Evolutionary conservation across 2,329 filamentous ascomycete genomes (phyloP), one percentile per base, ranked within the genome.

Genomic region (Phialophora expanda): DNA sequence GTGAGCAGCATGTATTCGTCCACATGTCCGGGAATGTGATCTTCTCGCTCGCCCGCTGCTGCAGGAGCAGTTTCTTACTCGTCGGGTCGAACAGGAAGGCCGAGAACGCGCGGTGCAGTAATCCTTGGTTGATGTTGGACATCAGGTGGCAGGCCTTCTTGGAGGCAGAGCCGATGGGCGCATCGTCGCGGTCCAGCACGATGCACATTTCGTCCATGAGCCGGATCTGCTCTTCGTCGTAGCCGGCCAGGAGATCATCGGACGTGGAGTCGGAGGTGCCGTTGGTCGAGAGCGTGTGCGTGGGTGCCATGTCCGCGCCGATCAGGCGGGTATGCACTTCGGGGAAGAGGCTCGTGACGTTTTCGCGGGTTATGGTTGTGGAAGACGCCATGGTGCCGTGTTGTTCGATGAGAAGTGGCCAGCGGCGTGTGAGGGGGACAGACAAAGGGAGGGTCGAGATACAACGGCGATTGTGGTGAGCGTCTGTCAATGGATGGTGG

Each of bases 151-250:
- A 99, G 63, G 92, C 87, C 84, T 99, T 99, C 87, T 99, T 98
- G 88, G 91, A 97, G 59, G 92, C 94, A 72, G 92, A 97, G 69
- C 95, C 95, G 78, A 99, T 97, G 32, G 94, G 93, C 74, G 87
- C 83, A 78, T 98, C 95, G 74, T 98, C 87, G 74, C 96, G 89
- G 79, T 98, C 94, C 55, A 96, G 83, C 20, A 99, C 95, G 77
- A 99, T 98, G 85, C 95, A 99, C 57, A 97, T 90, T 83, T 98
- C 95, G 75, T 99, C 94, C 95, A 99, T 99, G 74, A 99, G 82
- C 58, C 94, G 89, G 75, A 97, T 97, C 82, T 99, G 95, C 83
- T 98, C 94, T 78, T 91, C 94, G 82, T 98, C 93, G 82, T 98
- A 96, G 59, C 94, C 95, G 64, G 90, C 90, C 53, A 98, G 85